Conservation (phyloP, 345 rosid species). For the Lepidium aucheri region DNA sequence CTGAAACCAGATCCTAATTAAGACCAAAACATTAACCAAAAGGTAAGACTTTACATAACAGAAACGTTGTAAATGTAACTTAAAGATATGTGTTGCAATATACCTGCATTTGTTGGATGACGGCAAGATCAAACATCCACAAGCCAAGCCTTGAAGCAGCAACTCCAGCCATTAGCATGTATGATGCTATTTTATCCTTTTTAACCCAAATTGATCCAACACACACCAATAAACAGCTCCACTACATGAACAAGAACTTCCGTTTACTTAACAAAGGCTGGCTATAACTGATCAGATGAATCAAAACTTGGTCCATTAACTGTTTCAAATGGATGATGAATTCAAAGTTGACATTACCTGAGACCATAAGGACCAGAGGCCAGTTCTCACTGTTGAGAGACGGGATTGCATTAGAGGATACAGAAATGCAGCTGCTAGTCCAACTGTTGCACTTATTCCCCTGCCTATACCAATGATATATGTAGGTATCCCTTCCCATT, state of each 20-base stretch:
- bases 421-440: slow-evolving; percentile 61
- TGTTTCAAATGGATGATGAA: background rate
- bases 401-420: slow-evolving; percentile 66
- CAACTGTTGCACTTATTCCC: slow-evolving; percentile 69
- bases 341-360: slow-evolving; percentile 41
- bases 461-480: slow-evolving; percentile 70
- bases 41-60: background rate
- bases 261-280: no score
- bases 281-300: background rate
- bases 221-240: slow-evolving; percentile 59
- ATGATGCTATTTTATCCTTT: slow-evolving; percentile 43
- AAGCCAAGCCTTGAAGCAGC: slow-evolving; percentile 85
- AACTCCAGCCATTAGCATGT: slow-evolving; percentile 79
- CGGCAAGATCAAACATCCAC: slow-evolving; percentile 89
- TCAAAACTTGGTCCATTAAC: background rate
- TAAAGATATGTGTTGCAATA: background rate
- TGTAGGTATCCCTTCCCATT: slow-evolving; percentile 76
- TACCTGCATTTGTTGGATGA: slow-evolving; percentile 89
- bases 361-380: slow-evolving; percentile 87
- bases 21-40: slow-evolving; percentile 2
- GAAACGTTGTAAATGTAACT: background rate
- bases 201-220: slow-evolving; percentile 60
- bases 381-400: slow-evolving; percentile 57
- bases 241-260: slow-evolving; percentile 33
- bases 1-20: slow-evolving; percentile 65